Percentiles rank a stretch among this genome's conserved stretches.
Conservation (phyloP, 2,329 filamentous ascomycete genomes). For the Purpureocillium takamizusanense region DNA sequence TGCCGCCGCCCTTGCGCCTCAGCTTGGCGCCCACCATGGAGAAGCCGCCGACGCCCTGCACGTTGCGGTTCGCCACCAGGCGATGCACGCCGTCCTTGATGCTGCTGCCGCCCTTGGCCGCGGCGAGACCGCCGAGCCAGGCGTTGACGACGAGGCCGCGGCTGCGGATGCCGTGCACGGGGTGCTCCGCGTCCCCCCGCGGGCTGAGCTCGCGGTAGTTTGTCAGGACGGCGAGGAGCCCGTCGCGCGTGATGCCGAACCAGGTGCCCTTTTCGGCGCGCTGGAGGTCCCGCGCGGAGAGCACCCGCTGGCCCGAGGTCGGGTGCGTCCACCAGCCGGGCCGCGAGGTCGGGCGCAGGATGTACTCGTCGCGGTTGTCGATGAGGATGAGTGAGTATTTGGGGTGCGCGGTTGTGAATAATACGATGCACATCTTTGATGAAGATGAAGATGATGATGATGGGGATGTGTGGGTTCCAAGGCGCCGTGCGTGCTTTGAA, state of each 20-base stretch:
- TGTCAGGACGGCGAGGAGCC: slow-evolving; percentile 54
- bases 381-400: slow-evolving; percentile 65
- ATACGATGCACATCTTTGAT: slow-evolving; percentile 61
- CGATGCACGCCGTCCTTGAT: slow-evolving; percentile 41
- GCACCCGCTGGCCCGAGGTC: slow-evolving; percentile 32
- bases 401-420: slow-evolving; percentile 68
- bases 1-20: slow-evolving; percentile 34
- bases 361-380: slow-evolving; percentile 71
- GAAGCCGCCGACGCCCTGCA: slow-evolving; percentile 57
- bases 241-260: slow-evolving; percentile 52
- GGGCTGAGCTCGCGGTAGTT: slow-evolving; percentile 53
- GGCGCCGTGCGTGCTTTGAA: no score
- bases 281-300: slow-evolving; percentile 54
- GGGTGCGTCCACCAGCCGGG: slow-evolving; percentile 54
- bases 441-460: no score
- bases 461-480: no score
- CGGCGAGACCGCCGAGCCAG: slow-evolving; percentile 43
- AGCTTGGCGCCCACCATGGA: slow-evolving; percentile 58
- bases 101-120: slow-evolving; percentile 31
- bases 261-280: slow-evolving; percentile 55
- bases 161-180: slow-evolving; percentile 45
- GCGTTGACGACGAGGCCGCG: slow-evolving; percentile 56
- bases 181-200: slow-evolving; percentile 39
- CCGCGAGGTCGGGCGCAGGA: slow-evolving; percentile 53
- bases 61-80: slow-evolving; percentile 41